These are phyloP conservation scores for Metschnikowia anglica DNA, from an alignment of 805 yeast species.

Conservation along the genomic window DNA sequence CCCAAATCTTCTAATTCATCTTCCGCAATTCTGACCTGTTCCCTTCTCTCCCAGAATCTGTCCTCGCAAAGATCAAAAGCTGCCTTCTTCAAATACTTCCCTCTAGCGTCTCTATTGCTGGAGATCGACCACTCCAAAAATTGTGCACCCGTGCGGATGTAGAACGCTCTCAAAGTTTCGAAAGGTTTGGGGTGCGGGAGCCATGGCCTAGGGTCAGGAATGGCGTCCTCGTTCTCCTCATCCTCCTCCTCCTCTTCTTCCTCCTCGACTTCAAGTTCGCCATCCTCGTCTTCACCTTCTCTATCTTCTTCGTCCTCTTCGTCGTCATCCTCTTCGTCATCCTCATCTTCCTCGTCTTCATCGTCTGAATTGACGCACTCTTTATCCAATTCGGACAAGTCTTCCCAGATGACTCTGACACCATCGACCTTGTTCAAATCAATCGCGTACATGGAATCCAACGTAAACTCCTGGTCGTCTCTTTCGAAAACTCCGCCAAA, in stretches of 20 bases:
- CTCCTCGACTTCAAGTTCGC: slow-evolving; percentile 53
- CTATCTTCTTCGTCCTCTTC: slow-evolving; percentile 43
- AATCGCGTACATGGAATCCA: slow-evolving; percentile 83
- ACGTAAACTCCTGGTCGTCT: slow-evolving; percentile 79
- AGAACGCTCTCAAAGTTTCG: slow-evolving; percentile 79
- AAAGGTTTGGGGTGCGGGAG: slow-evolving; percentile 95
- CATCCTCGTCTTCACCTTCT: slow-evolving; percentile 40
- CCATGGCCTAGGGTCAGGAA: slow-evolving; percentile 95
- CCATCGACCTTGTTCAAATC: slow-evolving; percentile 89
- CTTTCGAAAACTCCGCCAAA: slow-evolving; percentile 90
- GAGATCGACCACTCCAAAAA: slow-evolving; percentile 94
- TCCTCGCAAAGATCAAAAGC: slow-evolving; percentile 90
- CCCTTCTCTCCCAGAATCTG: slow-evolving; percentile 99
- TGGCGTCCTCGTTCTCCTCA: slow-evolving; percentile 59
- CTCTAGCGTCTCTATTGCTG: slow-evolving; percentile 79
- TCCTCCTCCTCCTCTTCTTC: slow-evolving; percentile 71
- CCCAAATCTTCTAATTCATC: slow-evolving; percentile 87
- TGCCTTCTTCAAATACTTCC: slow-evolving; percentile 83
- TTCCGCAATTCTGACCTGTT: slow-evolving; percentile 82
- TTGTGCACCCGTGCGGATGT: slow-evolving; percentile 79
- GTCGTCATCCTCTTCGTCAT: slow-evolving; percentile 61
- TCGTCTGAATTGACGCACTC: slow-evolving; percentile 62
- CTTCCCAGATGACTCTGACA: slow-evolving; percentile 87
- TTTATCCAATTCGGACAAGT: slow-evolving; percentile 55
- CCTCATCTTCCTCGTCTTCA: slow-evolving; percentile 52